A percentile compares a stretch with the other conserved stretches of the same genome.
These are phyloP conservation scores for Pestalotiopsis sp. DNA, from an alignment of 2,329 filamentous ascomycete species.

Conservation along the genomic window DNA sequence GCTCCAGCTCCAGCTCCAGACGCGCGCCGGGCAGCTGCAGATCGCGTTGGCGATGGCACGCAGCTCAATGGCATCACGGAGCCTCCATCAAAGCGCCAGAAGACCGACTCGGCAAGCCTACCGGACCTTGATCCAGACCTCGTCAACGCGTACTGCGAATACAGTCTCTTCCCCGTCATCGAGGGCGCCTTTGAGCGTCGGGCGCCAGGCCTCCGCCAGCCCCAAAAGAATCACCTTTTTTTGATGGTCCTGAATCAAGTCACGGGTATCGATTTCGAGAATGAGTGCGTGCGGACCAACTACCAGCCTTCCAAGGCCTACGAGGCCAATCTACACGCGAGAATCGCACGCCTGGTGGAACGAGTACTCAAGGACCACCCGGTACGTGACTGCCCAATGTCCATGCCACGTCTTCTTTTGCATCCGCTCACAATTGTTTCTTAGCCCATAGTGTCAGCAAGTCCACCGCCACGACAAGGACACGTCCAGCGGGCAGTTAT, in stretches of 20 bases:
- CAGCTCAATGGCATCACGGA: not conserved
- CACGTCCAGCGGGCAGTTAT: not conserved
- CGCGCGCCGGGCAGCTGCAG: not conserved
- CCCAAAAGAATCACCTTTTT: not conserved
- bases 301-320: not conserved
- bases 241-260: not conserved
- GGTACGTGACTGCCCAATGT: not conserved
- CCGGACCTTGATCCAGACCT: not conserved
- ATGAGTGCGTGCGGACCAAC: not conserved
- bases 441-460: not conserved
- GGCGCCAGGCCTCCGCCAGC: not conserved
- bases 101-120: not conserved
- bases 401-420: not conserved
- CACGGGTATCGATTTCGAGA: not conserved
- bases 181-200: not conserved
- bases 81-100: conserved; percentile 4
- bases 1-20: not conserved
- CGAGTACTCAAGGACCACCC: not conserved
- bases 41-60: not conserved
- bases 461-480: not conserved
- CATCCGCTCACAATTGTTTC: not conserved
- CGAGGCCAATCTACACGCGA: not conserved
- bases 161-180: not conserved
- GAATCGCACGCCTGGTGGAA: not conserved
- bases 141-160: not conserved